These are phyloP conservation scores for Ascochyta clinopodiicola DNA, from an alignment of 2,329 filamentous ascomycete genomes.

Conservation along the genomic window DNA sequence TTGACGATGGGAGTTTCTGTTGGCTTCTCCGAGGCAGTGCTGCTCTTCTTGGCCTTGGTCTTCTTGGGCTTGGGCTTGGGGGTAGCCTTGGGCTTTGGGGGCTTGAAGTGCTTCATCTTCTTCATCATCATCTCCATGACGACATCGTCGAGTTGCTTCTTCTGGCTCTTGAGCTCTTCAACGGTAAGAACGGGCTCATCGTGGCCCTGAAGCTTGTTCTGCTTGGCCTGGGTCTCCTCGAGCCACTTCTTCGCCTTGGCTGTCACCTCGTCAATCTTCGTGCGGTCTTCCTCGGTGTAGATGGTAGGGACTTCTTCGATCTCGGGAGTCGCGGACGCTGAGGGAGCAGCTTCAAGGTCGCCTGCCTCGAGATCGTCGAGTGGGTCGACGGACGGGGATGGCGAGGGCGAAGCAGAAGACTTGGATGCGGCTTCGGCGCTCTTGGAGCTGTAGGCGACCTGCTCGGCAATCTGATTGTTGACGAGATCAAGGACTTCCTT, in stretches of 20 bases:
- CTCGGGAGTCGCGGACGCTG: slow-evolving; percentile 41
- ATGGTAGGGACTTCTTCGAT: slow-evolving; percentile 53
- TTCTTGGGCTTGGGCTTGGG: slow-evolving; percentile 46
- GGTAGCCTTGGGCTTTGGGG: slow-evolving; percentile 48
- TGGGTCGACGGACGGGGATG: slow-evolving; percentile 53
- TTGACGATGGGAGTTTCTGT: slow-evolving; percentile 31
- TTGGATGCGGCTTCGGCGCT: slow-evolving; percentile 44
- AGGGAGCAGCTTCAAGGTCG: slow-evolving; percentile 59
- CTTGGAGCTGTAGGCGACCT: slow-evolving; percentile 59
- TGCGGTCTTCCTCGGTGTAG: slow-evolving; percentile 77
- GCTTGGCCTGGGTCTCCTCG: slow-evolving; percentile 70
- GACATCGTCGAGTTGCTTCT: slow-evolving; percentile 73
- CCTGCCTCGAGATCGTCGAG: slow-evolving; percentile 79
- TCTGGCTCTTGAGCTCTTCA: slow-evolving; percentile 70
- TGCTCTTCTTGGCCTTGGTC: slow-evolving; percentile 34
- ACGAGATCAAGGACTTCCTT: slow-evolving; percentile 74
- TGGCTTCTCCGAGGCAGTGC: slow-evolving; percentile 18
- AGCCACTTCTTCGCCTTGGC: slow-evolving; percentile 76
- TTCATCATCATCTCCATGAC: slow-evolving; percentile 72
- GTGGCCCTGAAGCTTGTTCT: slow-evolving; percentile 68
- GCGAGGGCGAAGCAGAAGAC: slow-evolving; percentile 53
- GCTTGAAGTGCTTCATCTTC: slow-evolving; percentile 56
- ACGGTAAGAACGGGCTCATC: slow-evolving; percentile 78
- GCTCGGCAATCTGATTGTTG: slow-evolving; percentile 74
- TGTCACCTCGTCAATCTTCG: slow-evolving; percentile 67